Percentiles rank a stretch among this genome's conserved stretches.
Evolutionary conservation across 2,329 filamentous ascomycete species (phyloP).

Genomic region (Xylariales sp.): DNA sequence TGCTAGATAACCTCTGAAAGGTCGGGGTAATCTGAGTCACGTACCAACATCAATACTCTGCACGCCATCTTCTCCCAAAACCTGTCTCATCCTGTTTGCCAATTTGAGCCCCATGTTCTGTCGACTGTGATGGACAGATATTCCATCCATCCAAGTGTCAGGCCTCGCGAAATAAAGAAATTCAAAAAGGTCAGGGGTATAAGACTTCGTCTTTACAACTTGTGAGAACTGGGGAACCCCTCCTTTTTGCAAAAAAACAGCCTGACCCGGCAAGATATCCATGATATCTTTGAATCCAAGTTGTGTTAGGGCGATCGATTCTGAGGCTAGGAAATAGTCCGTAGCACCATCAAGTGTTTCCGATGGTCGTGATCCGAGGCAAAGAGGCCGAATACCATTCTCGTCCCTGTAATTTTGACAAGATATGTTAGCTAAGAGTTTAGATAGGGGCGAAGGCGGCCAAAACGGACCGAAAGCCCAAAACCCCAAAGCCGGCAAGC

Average conservation of each 20-base stretch:
- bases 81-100: constrained; percentile 60
- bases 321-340: constrained; percentile 78
- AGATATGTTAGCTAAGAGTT: too few species aligned
- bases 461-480: constrained; percentile 61
- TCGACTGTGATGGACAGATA: constrained; percentile 59
- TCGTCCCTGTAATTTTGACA: constrained; percentile 62
- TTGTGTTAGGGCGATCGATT: constrained; percentile 69
- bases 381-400: constrained; percentile 67
- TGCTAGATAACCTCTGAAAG: too few species aligned
- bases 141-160: constrained; percentile 8
- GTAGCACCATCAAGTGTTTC: constrained; percentile 46
- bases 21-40: too few species aligned
- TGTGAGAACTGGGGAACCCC: constrained; percentile 65
- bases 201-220: constrained; percentile 57
- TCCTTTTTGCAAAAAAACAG: constrained; percentile 72
- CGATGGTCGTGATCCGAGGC: constrained; percentile 42
- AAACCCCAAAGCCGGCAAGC: constrained; percentile 76
- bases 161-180: constrained; percentile 80
- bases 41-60: constrained; percentile 58
- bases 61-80: constrained; percentile 58
- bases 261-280: constrained; percentile 69
- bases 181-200: constrained; percentile 75
- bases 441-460: too few species aligned
- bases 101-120: constrained; percentile 73
- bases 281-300: constrained; percentile 65